Base-by-base conservation (phyloP, 1,139 yeast species). In the Pichia terricola region DNA sequence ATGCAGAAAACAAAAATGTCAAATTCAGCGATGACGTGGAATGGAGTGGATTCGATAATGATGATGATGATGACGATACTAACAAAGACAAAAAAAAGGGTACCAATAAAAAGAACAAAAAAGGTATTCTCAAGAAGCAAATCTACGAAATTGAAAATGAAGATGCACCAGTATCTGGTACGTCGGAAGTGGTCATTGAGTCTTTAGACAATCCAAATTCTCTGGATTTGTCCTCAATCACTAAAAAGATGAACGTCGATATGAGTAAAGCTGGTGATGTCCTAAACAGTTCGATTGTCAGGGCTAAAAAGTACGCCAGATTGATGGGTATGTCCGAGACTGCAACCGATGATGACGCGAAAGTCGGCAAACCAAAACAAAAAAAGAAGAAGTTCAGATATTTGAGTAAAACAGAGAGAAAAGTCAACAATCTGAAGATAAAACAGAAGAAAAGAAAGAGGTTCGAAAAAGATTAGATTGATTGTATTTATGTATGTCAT, bases 331-430 rank as follows among this genome's bases (percentile, higher is more conserved):
- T 51, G 37, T 46, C 48, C 30, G 58, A 52, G 8, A 16, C 22
- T 16, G 16, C 42, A 5, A 39, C 45, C 28, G 43, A 43, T 34
- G 48, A 46, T 16, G 60, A 62, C 48, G 64, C 61, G 10, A 50
- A 45, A 34, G 39, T 44, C 41, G 59, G 57, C 40, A 30, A 30
- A 30, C 32, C 32, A 30, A 30, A 30, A 10, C 66, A 63, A 48
- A 73, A 69, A 61, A 82, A 82, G 73, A 85, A 83, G 74, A 87
- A 86, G 71, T 86, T 87, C 59, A 77, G 96, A 64, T 89, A 89
- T 59, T 70, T 87, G 62, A 75, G 91, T 43, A 85, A 85, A 63
- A 69, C 73, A 22, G 95, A 86, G 62, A 74, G 96, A 65, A 77
- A 77, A 57, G 74, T 69, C 31, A 83, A 83, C 53, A 76, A 73